These are phyloP conservation scores for Backusella morwellensis DNA, from an alignment of 192 early-diverging fungal genomes.

Conservation along the genomic window DNA sequence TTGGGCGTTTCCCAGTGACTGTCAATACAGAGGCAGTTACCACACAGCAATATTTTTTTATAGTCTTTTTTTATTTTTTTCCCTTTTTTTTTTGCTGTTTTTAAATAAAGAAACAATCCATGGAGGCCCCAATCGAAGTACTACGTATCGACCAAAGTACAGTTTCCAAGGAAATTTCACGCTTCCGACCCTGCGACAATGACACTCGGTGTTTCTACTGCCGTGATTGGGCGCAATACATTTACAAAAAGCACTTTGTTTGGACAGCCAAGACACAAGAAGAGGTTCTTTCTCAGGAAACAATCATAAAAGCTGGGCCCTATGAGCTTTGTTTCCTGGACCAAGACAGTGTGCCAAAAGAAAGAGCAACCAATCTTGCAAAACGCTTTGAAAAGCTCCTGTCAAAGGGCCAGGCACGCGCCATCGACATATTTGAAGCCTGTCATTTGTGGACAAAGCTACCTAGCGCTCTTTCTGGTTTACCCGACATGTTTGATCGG, in stretches of 20 bases:
- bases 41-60: no score
- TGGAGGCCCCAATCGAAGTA: slow-evolving; percentile 29
- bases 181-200: slow-evolving; percentile 72
- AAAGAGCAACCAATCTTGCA: slow-evolving; percentile 19
- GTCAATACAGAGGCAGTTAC: no score
- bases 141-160: slow-evolving; percentile 63
- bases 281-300: slow-evolving; percentile 9
- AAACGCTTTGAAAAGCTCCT: slow-evolving; percentile 22
- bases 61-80: neutral
- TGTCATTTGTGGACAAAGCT: slow-evolving; percentile 41
- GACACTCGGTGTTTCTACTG: slow-evolving; percentile 72
- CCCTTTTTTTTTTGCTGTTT: neutral
- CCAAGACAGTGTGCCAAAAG: slow-evolving; percentile 4
- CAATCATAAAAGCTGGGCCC: slow-evolving; percentile 9
- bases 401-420: neutral
- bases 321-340: slow-evolving; percentile 14
- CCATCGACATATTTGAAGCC: slow-evolving; percentile 9
- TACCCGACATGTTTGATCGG: slow-evolving; percentile 47
- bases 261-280: slow-evolving; percentile 36
- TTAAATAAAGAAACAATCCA: neutral
- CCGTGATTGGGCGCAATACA: slow-evolving; percentile 77
- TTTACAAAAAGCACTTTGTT: slow-evolving; percentile 66
- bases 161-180: slow-evolving; percentile 65
- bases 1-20: no score
- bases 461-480: slow-evolving; percentile 42